Evolutionary conservation across 2,329 filamentous ascomycete species (phyloP).

Genomic region (Fusarium redolens): DNA sequence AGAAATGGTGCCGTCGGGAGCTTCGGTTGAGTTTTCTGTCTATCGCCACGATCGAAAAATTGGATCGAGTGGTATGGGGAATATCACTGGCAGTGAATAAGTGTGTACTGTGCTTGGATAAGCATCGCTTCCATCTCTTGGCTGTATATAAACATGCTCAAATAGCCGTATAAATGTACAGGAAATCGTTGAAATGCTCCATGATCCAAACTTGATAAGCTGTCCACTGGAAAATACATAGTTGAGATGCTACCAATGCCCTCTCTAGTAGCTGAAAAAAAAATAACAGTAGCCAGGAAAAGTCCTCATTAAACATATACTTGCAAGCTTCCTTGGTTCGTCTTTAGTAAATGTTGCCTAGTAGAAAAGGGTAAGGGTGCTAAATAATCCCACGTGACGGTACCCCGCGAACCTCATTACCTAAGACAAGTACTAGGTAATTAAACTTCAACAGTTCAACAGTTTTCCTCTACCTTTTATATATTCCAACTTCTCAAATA

Average conservation of each 20-base stretch:
- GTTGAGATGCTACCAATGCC: too few species aligned
- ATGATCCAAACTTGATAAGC: too few species aligned
- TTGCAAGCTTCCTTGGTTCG: neutral
- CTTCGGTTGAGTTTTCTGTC: neutral
- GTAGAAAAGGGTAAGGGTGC: neutral
- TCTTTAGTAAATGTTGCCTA: neutral
- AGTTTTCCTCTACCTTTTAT: neutral
- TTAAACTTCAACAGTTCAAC: neutral
- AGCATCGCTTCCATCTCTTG: too few species aligned
- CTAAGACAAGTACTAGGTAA: neutral
- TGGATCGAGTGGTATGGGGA: neutral
- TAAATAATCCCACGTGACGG: neutral
- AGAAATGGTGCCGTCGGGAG: neutral
- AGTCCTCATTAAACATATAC: too few species aligned
- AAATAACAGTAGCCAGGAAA: accelerated
- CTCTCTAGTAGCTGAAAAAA: too few species aligned
- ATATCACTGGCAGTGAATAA: neutral
- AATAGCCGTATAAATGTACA: too few species aligned
- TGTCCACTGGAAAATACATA: too few species aligned
- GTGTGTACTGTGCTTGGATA: too few species aligned
- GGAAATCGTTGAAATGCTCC: too few species aligned
- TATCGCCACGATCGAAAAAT: neutral
- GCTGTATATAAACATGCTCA: too few species aligned
- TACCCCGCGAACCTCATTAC: neutral
- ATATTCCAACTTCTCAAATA: neutral